phyloP scores from a whole-genome alignment of 2,329 filamentous ascomycete species.

The Diaporthe ampelina region DNA sequence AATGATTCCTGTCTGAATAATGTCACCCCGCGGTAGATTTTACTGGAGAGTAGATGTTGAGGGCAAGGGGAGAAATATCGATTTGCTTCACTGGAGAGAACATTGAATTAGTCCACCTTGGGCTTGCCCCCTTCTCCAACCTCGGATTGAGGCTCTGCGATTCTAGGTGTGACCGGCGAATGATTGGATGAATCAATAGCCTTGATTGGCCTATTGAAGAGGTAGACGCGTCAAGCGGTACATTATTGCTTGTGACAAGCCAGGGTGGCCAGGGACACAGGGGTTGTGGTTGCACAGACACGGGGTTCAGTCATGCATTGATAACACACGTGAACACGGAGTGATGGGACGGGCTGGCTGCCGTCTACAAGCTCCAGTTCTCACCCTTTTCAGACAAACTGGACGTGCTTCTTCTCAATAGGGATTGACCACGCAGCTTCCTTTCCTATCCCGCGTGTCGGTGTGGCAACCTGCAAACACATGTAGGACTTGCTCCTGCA shows the following conservation, averaged over 20 bases:
- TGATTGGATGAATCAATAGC: neutral
- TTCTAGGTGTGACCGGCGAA: neutral
- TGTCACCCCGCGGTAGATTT: neutral
- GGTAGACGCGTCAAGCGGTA: neutral
- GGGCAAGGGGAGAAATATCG: too few species aligned
- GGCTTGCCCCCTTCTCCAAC: too few species aligned
- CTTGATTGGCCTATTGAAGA: neutral
- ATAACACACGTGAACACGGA: neutral
- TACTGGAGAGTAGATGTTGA: neutral
- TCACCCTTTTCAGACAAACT: neutral
- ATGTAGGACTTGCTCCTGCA: neutral
- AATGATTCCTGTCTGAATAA: neutral
- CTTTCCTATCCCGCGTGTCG: neutral
- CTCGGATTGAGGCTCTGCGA: constrained; percentile 10
- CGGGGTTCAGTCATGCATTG: neutral
- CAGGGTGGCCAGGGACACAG: neutral
- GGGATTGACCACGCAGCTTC: neutral
- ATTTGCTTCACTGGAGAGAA: neutral
- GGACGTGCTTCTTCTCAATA: too few species aligned
- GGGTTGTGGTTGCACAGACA: neutral
- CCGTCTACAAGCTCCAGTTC: neutral
- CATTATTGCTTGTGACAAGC: neutral
- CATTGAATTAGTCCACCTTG: neutral
- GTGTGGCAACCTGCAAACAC: too few species aligned
- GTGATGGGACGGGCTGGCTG: neutral